Evolutionary conservation across 805 yeast species (phyloP).

Genomic region (Ogataea sp.): DNA sequence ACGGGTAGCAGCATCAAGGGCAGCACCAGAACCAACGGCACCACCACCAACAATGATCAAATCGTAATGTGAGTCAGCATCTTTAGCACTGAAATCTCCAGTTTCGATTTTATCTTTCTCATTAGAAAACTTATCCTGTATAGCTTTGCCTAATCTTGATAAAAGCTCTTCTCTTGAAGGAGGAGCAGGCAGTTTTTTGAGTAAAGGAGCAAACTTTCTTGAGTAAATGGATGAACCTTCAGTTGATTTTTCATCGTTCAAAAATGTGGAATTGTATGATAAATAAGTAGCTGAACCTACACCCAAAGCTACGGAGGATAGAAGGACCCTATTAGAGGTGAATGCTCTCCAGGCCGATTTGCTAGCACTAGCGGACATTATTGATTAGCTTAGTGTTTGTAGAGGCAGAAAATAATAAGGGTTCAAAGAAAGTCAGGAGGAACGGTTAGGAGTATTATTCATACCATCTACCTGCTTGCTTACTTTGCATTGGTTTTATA

Average conservation of each 20-base stretch:
- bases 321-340: not conserved
- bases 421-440: no score
- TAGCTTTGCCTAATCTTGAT: slow-evolving; percentile 30
- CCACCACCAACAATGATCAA: slow-evolving; percentile 93
- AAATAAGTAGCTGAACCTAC: not conserved
- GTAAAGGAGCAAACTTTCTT: slow-evolving; percentile 30
- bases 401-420: not conserved
- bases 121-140: slow-evolving; percentile 2
- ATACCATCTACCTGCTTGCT: no score
- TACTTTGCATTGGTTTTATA: no score
- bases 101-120: not conserved
- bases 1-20: slow-evolving; percentile 83
- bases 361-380: not conserved
- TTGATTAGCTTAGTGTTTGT: not conserved
- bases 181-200: slow-evolving; percentile 37
- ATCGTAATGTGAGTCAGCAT: slow-evolving; percentile 53
- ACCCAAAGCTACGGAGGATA: not conserved
- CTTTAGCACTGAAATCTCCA: slow-evolving; percentile 9
- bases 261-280: not conserved
- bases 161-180: slow-evolving; percentile 51
- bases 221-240: not conserved
- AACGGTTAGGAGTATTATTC: not conserved
- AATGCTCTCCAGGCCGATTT: not conserved
- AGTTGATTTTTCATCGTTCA: not conserved
- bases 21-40: slow-evolving; percentile 92